These are phyloP conservation scores for Isatis lusitanica DNA, from an alignment of 441 rosid genomes.

Conservation along the genomic window DNA sequence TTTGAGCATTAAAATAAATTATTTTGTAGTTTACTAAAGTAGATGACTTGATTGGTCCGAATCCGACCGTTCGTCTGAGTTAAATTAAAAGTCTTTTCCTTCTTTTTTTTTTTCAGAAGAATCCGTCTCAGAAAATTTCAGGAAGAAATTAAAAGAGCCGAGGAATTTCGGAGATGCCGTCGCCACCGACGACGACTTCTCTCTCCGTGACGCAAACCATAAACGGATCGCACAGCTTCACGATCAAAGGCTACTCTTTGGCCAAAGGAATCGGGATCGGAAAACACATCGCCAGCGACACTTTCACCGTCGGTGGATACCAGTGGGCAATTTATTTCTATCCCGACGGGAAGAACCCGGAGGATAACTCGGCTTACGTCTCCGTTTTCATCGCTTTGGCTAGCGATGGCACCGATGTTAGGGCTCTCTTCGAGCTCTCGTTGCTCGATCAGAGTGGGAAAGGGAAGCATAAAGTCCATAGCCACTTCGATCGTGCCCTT, in stretches of 20 bases:
- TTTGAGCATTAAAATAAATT: too few relatives aligned
- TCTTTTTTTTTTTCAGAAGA: background rate
- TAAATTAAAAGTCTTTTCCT: background rate
- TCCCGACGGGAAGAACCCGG: slow-evolving; percentile 88
- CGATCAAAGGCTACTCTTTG: slow-evolving; percentile 79
- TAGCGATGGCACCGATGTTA: slow-evolving; percentile 91
- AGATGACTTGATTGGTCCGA: background rate
- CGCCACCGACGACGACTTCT: slow-evolving; percentile 76
- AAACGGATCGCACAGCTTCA: slow-evolving; percentile 87
- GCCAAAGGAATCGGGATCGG: slow-evolving; percentile 91
- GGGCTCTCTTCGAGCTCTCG: slow-evolving; percentile 82
- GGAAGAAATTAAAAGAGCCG: background rate
- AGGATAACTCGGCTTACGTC: slow-evolving; percentile 76
- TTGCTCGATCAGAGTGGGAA: slow-evolving; percentile 83
- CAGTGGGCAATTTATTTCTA: slow-evolving; percentile 95
- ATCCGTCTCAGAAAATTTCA: background rate
- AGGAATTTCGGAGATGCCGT: slow-evolving; percentile 34
- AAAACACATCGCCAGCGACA: slow-evolving; percentile 91
- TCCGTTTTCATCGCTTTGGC: slow-evolving; percentile 91
- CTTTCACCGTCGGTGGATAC: slow-evolving; percentile 75
- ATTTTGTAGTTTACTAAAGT: background rate
- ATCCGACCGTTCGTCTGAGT: background rate
- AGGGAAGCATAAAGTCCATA: slow-evolving; percentile 85
- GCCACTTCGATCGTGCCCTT: slow-evolving; percentile 87
- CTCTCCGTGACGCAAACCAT: slow-evolving; percentile 78